Conservation (phyloP, 176 grass and related monocot species). For the Rhipidocladum racemiflorum region DNA sequence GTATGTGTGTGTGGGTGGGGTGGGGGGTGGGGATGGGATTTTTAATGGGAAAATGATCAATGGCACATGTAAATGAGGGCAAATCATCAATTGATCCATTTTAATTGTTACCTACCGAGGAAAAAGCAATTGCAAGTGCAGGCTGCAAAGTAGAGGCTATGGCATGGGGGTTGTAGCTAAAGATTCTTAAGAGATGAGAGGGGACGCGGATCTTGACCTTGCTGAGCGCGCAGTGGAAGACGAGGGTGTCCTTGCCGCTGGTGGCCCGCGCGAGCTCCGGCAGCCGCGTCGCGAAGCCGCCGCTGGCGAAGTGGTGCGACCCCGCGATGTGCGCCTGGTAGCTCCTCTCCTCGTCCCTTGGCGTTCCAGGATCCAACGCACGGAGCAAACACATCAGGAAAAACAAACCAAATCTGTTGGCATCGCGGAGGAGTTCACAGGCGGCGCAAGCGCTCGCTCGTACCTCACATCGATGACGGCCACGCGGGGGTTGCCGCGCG, state of each 20-base stretch:
- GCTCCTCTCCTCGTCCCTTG: conserved; percentile 91
- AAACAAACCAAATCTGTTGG: background rate
- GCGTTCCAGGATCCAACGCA: background rate
- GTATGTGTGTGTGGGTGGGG: background rate
- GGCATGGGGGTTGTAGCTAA: background rate
- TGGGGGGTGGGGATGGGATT: too few relatives aligned
- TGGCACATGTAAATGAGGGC: too few relatives aligned
- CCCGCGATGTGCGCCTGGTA: conserved; percentile 73
- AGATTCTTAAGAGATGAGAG: background rate
- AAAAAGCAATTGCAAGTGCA: background rate
- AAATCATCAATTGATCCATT: too few relatives aligned
- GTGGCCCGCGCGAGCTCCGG: conserved; percentile 51
- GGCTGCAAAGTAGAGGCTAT: too few relatives aligned
- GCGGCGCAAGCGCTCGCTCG: background rate
- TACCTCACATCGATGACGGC: conserved; percentile 24
- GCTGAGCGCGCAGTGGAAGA: conserved; percentile 98
- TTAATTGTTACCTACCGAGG: background rate
- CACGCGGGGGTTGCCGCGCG: conserved; percentile 18
- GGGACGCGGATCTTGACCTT: conserved; percentile 43
- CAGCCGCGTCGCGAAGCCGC: conserved; percentile 61
- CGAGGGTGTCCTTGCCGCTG: conserved; percentile 72
- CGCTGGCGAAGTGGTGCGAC: conserved; percentile 77
- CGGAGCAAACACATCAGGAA: background rate
- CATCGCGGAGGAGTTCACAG: background rate
- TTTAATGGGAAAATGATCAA: too few relatives aligned